Conservation (phyloP, 768 basidiomycete genomes). For the Termitomyces sp. region DNA sequence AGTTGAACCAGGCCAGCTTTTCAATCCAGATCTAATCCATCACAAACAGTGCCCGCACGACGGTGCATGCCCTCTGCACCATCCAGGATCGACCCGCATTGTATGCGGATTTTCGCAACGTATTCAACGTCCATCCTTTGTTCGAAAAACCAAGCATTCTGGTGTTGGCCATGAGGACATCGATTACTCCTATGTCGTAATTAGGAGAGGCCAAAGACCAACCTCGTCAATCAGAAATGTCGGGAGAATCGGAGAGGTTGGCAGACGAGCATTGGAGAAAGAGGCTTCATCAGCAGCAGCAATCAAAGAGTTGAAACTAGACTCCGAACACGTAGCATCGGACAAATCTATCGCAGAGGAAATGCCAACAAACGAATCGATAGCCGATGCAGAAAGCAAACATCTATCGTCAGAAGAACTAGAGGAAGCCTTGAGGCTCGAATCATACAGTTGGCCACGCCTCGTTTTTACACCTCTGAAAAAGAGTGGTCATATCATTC, state of each 20-base stretch:
- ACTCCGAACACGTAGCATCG: slow-evolving; percentile 25
- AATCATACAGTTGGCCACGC: slow-evolving; percentile 88
- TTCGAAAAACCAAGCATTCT: slow-evolving; percentile 86
- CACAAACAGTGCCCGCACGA: slow-evolving; percentile 84
- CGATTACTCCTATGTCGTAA: slow-evolving; percentile 86
- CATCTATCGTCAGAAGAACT: slow-evolving; percentile 30
- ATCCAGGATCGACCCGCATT: slow-evolving; percentile 46
- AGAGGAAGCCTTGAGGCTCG: slow-evolving; percentile 55
- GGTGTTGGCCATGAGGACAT: slow-evolving; percentile 82
- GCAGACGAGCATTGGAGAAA: slow-evolving; percentile 39
- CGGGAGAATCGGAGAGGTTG: slow-evolving; percentile 55
- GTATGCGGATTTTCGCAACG: slow-evolving; percentile 87
- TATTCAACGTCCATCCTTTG: slow-evolving; percentile 80
- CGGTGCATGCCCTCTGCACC: slow-evolving; percentile 71
- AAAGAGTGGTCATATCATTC: slow-evolving; percentile 84
- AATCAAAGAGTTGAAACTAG: slow-evolving; percentile 39
- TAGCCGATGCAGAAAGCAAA: slow-evolving; percentile 5
- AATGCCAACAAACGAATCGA: slow-evolving; percentile 5
- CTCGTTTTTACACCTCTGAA: slow-evolving; percentile 92
- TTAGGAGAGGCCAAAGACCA: slow-evolving; percentile 78
- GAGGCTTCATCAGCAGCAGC: slow-evolving; percentile 22
- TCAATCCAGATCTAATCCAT: slow-evolving; percentile 1
- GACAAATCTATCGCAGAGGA: slow-evolving; percentile 8
- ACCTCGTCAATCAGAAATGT: slow-evolving; percentile 27
- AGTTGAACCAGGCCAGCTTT: slow-evolving; percentile 22